Percentiles rank a stretch among this genome's conserved stretches.
phyloP scores from a whole-genome alignment of 352 stramenopile species.

The Phytophthora pseudosyringae region DNA sequence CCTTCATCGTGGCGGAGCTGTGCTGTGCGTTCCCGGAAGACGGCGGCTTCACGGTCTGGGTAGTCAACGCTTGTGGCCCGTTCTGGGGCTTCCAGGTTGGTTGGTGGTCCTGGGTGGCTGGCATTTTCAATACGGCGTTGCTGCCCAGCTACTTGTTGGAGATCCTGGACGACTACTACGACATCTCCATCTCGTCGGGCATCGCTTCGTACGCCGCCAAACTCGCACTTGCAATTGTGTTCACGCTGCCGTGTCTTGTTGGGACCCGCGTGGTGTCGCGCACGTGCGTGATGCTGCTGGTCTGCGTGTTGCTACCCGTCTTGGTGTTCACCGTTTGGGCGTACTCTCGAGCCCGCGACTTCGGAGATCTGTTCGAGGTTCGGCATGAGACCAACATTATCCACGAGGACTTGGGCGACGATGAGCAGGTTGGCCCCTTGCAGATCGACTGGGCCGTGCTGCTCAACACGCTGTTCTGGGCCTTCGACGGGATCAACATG shows the following conservation, averaged over 20 bases:
- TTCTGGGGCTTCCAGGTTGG: slow-evolving; percentile 85
- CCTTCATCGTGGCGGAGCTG: slow-evolving; percentile 67
- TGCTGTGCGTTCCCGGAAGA: slow-evolving; percentile 79
- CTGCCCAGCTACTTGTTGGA: slow-evolving; percentile 48
- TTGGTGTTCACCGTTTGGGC: slow-evolving; percentile 69
- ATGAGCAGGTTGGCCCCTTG: slow-evolving; percentile 65
- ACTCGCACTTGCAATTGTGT: slow-evolving; percentile 30
- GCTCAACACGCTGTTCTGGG: slow-evolving; percentile 95
- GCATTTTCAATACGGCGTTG: slow-evolving; percentile 64
- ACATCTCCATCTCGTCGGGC: slow-evolving; percentile 31
- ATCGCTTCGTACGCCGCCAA: slow-evolving; percentile 44
- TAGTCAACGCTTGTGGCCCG: slow-evolving; percentile 68
- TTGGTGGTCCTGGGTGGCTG: slow-evolving; percentile 85
- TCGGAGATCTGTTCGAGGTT: slow-evolving; percentile 94
- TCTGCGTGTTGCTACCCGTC: slow-evolving; percentile 81
- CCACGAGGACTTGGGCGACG: slow-evolving; percentile 30
- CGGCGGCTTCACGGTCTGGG: slow-evolving; percentile 75
- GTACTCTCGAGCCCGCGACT: slow-evolving; percentile 42
- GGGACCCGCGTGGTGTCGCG: slow-evolving; percentile 43
- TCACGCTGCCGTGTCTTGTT: slow-evolving; percentile 44
- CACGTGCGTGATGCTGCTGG: slow-evolving; percentile 36
- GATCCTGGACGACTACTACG: slow-evolving; percentile 46
- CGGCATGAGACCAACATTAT: slow-evolving; percentile 47
- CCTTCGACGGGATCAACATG: slow-evolving; percentile 93
- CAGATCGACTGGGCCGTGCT: slow-evolving; percentile 78